phyloP scores from a whole-genome alignment of 495 filamentous ascomycete species.

The Trichoderma virens region DNA sequence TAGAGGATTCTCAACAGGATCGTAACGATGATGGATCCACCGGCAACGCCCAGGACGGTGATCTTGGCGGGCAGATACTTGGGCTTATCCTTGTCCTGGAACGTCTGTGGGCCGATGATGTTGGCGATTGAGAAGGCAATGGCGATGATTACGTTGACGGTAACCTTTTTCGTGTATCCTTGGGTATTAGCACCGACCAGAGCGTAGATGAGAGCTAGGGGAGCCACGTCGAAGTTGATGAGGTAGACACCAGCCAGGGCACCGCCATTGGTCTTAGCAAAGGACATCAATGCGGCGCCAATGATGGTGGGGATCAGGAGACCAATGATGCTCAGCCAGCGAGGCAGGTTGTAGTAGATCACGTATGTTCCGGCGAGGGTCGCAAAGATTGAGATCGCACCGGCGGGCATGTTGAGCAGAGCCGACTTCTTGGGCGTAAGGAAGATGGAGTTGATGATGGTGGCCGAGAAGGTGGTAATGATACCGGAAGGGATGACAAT shows the following conservation, averaged over 20 bases:
- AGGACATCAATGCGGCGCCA: conserved; percentile 47
- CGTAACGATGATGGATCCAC: conserved; percentile 1
- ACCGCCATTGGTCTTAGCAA: conserved; percentile 35
- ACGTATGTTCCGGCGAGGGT: conserved; percentile 35
- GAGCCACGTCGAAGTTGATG: conserved; percentile 44
- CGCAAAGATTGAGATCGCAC: conserved; percentile 37
- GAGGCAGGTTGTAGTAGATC: conserved; percentile 11
- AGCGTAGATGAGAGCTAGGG: conserved; percentile 26
- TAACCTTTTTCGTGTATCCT: conserved; percentile 9
- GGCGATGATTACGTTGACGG: neutral
- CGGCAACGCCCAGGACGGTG: neutral
- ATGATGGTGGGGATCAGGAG: conserved; percentile 31
- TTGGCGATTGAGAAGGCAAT: conserved; percentile 9
- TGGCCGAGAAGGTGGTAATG: conserved; percentile 60
- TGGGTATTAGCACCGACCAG: conserved; percentile 16
- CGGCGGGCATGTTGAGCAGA: conserved; percentile 54
- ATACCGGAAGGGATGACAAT: conserved; percentile 47
- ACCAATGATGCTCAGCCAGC: conserved; percentile 14
- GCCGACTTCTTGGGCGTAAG: conserved; percentile 40
- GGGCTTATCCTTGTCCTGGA: neutral
- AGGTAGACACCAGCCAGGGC: conserved; percentile 52
- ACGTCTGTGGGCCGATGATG: conserved; percentile 10
- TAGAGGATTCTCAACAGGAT: conserved; percentile 5
- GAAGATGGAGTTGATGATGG: conserved; percentile 48
- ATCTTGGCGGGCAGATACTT: conserved; percentile 9